phyloP scores from a whole-genome alignment of 192 early-diverging fungal species.

The Coemansia sp. region DNA sequence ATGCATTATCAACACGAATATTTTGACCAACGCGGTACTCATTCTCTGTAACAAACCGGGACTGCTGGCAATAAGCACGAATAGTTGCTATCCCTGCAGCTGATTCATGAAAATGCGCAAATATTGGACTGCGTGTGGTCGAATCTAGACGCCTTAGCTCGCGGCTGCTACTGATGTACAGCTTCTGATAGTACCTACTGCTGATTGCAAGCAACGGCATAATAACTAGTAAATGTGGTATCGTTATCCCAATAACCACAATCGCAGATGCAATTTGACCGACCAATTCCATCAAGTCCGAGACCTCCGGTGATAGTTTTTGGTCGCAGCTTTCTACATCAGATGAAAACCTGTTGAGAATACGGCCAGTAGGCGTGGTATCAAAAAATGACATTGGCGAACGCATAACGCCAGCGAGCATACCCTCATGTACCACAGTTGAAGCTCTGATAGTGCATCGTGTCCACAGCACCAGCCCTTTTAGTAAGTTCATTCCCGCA shows the following conservation, averaged over 20 bases:
- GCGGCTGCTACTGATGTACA: conserved; percentile 77
- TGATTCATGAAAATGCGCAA: conserved; percentile 77
- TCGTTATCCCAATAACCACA: conserved; percentile 52
- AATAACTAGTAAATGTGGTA: conserved; percentile 69
- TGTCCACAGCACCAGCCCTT: conserved; percentile 78
- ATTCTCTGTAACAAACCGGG: conserved; percentile 69
- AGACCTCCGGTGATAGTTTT: conserved; percentile 57
- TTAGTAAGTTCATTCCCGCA: conserved; percentile 64
- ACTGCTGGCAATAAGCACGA: conserved; percentile 77
- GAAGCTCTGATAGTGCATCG: conserved; percentile 72
- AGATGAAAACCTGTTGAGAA: conserved; percentile 72
- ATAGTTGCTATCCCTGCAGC: conserved; percentile 79
- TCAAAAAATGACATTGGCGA: conserved; percentile 78
- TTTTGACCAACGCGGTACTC: conserved; percentile 66
- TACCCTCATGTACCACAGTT: conserved; percentile 62
- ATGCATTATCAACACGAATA: conserved; percentile 74
- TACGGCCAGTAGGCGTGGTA: conserved; percentile 68
- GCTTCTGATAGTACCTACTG: conserved; percentile 67
- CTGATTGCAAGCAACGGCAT: conserved; percentile 69
- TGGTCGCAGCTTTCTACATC: conserved; percentile 63
- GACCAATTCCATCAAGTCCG: conserved; percentile 59
- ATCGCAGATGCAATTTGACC: conserved; percentile 56
- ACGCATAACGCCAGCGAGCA: conserved; percentile 62
- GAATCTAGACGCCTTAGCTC: conserved; percentile 87
- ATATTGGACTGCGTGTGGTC: conserved; percentile 76